Base-by-base conservation (phyloP, 2,329 filamentous ascomycete genomes). In the Sporothrix variecibatus region DNA sequence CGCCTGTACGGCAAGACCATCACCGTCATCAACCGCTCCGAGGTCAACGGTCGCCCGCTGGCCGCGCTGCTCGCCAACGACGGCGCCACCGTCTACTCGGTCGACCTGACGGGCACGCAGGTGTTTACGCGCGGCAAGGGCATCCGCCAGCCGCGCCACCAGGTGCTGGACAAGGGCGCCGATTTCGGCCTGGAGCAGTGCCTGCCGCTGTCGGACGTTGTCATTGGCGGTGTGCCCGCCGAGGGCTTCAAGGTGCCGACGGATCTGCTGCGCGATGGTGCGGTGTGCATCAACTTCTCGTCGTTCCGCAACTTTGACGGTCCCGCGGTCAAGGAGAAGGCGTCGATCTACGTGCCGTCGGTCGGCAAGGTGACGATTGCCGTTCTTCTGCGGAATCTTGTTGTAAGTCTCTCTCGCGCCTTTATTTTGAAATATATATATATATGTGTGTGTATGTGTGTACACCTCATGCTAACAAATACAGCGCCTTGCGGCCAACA, bases 281-380 rank as follows among this genome's bases (percentile, higher is more conserved):
- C 94, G 40, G 94, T 97, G n/a, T 99, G 96, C 87, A 95, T 99
- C 85, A 99, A 99, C 84, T 98, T 99, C 82, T 97, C 94, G 8
- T 97, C 94, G 71, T 94, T 93, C 83, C 94, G 95, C 86, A 98
- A 99, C 84, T 98, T 98, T 83, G 91, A 92, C 75, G 88, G 87
- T 0, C 91, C 92, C 0, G 93, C 93, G 67, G 91, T 98, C 78
- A 98, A 97, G 85, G 93, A 98, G 82, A 97, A 95, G 85, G 96
- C 96, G 1, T 94, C 94, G 5, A 97, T 99, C 79, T 99, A 98
- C 79, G 95, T 98, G 23, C 96, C 96, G 1, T 96, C 95, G 0
- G 97, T 98, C 78, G 96, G 96, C 78, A 99, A 98, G 86, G 95
- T 98, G 67, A 99, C 96, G 0, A 98, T 98, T 81, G 93, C 95